Conservation (phyloP, 768 basidiomycete genomes). For the Hericium erinaceus region DNA sequence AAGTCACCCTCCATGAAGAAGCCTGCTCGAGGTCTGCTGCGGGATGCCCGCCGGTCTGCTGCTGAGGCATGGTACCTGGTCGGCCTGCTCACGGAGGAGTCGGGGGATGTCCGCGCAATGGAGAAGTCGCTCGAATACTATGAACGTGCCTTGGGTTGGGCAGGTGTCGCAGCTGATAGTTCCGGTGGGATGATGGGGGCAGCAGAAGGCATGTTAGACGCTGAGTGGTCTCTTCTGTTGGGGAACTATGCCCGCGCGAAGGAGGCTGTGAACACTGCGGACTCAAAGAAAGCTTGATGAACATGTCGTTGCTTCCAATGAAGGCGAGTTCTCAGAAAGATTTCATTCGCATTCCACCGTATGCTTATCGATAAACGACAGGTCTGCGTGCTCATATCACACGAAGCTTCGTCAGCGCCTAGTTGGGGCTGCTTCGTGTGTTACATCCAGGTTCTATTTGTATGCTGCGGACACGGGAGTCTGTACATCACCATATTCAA, state of each 20-base stretch:
- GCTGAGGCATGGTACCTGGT: conserved; percentile 70
- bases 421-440: no score
- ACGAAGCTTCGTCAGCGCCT: no score
- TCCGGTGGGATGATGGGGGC: conserved; percentile 30
- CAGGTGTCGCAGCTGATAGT: conserved; percentile 34
- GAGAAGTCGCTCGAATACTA: conserved; percentile 52
- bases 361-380: no score
- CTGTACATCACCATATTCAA: no score
- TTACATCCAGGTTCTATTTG: no score
- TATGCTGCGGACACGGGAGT: no score
- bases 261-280: not conserved
- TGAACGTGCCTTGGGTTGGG: conserved; percentile 62
- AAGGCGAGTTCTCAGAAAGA: no score
- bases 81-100: conserved; percentile 52
- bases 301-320: no score
- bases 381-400: no score
- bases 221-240: conserved; percentile 54
- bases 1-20: conserved; percentile 42
- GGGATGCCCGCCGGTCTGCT: conserved; percentile 61
- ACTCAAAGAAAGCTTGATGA: not conserved
- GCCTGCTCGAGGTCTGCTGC: conserved; percentile 48
- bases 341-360: no score
- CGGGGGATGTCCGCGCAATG: conserved; percentile 18
- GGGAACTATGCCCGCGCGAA: conserved; percentile 46
- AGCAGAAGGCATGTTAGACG: conserved; percentile 44